Percentiles rank a stretch among this genome's conserved stretches.
phyloP scores from a whole-genome alignment of 116 monocot genomes.

The Iris pallida region DNA sequence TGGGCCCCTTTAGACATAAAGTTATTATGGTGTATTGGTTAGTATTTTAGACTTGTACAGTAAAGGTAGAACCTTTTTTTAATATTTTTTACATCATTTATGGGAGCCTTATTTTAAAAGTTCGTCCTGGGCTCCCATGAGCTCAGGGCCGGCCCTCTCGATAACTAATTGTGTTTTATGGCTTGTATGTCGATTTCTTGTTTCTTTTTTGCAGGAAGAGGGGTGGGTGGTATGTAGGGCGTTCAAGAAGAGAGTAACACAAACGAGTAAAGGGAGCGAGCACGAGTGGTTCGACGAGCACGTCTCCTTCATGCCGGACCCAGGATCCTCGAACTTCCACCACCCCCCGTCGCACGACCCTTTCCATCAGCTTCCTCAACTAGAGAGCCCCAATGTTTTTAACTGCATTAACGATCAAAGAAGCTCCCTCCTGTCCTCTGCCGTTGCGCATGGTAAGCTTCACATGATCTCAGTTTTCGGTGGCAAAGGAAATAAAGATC shows the following conservation, averaged over 20 bases:
- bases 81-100: too few relatives aligned
- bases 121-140: too few relatives aligned
- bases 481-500: not conserved
- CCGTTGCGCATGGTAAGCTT: not conserved
- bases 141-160: too few relatives aligned
- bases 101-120: too few relatives aligned
- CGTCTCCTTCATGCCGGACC: conserved; percentile 14
- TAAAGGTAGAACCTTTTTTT: too few relatives aligned
- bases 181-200: not conserved
- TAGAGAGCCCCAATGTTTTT: conserved; percentile 9
- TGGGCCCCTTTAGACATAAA: too few relatives aligned
- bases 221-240: conserved; percentile 46
- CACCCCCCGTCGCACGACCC: conserved; percentile 7
- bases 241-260: conserved; percentile 30
- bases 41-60: too few relatives aligned
- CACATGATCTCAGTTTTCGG: not conserved
- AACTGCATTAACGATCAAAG: conserved; percentile 3
- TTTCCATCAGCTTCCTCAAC: conserved; percentile 12
- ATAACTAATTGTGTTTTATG: too few relatives aligned
- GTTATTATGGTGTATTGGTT: too few relatives aligned
- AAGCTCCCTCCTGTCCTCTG: not conserved
- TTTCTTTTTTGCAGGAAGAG: conserved; percentile 25
- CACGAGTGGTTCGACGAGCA: conserved; percentile 26
- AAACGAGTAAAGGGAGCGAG: conserved; percentile 14
- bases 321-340: conserved; percentile 9